Evolutionary conservation across 805 yeast genomes (phyloP).

Genomic region (Huiozyma sinensis): DNA sequence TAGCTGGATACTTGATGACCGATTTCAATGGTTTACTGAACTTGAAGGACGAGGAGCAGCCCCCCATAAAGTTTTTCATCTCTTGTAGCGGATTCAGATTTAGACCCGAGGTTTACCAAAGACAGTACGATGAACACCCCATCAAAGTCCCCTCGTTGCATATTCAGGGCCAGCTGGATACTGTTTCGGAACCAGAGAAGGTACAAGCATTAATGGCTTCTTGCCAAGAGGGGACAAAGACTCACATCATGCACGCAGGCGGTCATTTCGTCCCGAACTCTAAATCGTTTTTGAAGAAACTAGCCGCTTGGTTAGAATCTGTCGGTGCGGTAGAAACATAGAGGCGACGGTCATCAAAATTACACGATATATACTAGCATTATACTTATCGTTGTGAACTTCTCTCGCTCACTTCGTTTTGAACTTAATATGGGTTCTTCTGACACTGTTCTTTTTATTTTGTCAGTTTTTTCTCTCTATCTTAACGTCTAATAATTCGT

Average conservation of each 20-base stretch:
- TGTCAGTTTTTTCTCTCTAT: too few relatives aligned
- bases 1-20: conserved; percentile 57
- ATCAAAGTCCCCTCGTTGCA: conserved; percentile 48
- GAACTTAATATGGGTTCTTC: too few relatives aligned
- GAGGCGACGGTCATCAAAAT: too few relatives aligned
- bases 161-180: conserved; percentile 80
- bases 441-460: too few relatives aligned
- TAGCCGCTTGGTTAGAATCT: conserved; percentile 25
- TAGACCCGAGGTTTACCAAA: conserved; percentile 22
- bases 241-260: conserved; percentile 71
- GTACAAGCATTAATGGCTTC: conserved; percentile 46
- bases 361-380: too few relatives aligned
- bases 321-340: too few relatives aligned
- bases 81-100: conserved; percentile 57
- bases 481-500: too few relatives aligned
- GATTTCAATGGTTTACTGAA: conserved; percentile 39
- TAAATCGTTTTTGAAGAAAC: conserved; percentile 33
- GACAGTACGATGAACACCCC: conserved; percentile 20
- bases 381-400: too few relatives aligned
- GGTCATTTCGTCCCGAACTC: conserved; percentile 94
- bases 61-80: conserved; percentile 53
- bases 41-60: conserved; percentile 31
- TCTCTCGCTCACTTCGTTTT: too few relatives aligned
- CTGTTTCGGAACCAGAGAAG: conserved; percentile 69
- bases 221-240: conserved; percentile 35